These are phyloP conservation scores for Skeletonema tropicum DNA, from an alignment of 108 stramenopile genomes.

Conservation along the genomic window DNA sequence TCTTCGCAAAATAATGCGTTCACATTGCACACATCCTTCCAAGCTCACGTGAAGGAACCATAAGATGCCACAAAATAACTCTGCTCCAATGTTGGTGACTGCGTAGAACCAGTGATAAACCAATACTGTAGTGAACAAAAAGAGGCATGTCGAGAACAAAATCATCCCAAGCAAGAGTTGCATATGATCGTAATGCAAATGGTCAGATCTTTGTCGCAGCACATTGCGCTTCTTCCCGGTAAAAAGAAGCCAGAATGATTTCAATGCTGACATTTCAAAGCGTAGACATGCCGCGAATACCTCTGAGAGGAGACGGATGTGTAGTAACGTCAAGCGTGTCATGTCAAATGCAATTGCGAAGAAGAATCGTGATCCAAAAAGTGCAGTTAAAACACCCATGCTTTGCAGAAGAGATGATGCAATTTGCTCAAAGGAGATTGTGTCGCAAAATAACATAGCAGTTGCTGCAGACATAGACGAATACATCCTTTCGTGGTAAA, in stretches of 20 bases:
- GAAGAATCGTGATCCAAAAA: conserved; percentile 42
- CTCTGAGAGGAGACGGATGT: conserved; percentile 54
- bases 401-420: conserved; percentile 2
- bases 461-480: background rate
- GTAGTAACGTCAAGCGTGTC: conserved; percentile 52
- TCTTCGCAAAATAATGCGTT: conserved; percentile 9
- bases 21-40: conserved; percentile 20
- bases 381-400: conserved; percentile 13
- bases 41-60: conserved; percentile 26
- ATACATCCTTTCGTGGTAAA: conserved; percentile 27
- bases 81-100: conserved; percentile 25
- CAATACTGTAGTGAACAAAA: conserved; percentile 83
- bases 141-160: conserved; percentile 80
- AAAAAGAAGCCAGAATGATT: conserved; percentile 85
- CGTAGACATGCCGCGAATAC: conserved; percentile 51
- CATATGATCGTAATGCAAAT: conserved; percentile 85
- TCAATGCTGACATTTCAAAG: conserved; percentile 61
- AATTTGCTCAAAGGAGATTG: background rate
- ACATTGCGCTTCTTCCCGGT: conserved; percentile 92
- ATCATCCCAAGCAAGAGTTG: conserved; percentile 88
- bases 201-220: conserved; percentile 82
- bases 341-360: conserved; percentile 65
- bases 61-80: conserved; percentile 11
- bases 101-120: conserved; percentile 85
- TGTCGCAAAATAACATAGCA: background rate